These are phyloP conservation scores for Senna tora DNA, from an alignment of 306 rosid genomes.

Conservation along the genomic window DNA sequence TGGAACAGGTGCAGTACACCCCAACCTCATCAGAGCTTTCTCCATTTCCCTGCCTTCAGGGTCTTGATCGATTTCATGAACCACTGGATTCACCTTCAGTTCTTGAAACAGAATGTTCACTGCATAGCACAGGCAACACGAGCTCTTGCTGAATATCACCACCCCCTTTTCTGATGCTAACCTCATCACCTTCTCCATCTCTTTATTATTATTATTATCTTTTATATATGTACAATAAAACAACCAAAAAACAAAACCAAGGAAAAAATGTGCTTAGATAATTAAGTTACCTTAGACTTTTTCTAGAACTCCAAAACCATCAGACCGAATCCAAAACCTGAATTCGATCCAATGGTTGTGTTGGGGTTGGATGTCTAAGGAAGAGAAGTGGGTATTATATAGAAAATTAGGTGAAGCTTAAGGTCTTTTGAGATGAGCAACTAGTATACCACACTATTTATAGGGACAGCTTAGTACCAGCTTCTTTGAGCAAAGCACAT, in stretches of 20 bases:
- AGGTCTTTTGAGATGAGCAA: slow-evolving; percentile 58
- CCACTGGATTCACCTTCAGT: slow-evolving; percentile 59
- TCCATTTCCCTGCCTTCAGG: slow-evolving; percentile 89
- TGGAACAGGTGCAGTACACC: slow-evolving; percentile 75
- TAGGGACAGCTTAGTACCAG: slow-evolving; percentile 52
- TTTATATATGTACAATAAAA: not conserved
- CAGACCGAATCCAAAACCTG: slow-evolving; percentile 50
- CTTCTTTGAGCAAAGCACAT: slow-evolving; percentile 57
- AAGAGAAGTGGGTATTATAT: slow-evolving; percentile 35
- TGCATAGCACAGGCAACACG: slow-evolving; percentile 93
- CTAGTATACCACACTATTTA: slow-evolving; percentile 68
- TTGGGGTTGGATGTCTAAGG: slow-evolving; percentile 34
- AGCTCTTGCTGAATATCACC: slow-evolving; percentile 94
- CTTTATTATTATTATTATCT: slow-evolving; percentile 5
- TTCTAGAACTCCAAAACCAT: slow-evolving; percentile 42
- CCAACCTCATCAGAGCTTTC: slow-evolving; percentile 74
- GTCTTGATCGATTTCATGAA: slow-evolving; percentile 84
- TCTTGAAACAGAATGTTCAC: slow-evolving; percentile 77
- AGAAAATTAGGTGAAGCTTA: slow-evolving; percentile 44
- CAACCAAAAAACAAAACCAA: not conserved
- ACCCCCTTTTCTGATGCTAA: slow-evolving; percentile 74
- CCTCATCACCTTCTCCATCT: slow-evolving; percentile 90
- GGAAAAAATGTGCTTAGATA: not conserved
- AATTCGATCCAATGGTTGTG: slow-evolving; percentile 55
- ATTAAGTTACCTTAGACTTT: slow-evolving; percentile 14